Evolutionary conservation across 2,329 filamentous ascomycete genomes (phyloP), one percentile per base, ranked within the genome.

Genomic region (Coleophoma crateriformis): DNA sequence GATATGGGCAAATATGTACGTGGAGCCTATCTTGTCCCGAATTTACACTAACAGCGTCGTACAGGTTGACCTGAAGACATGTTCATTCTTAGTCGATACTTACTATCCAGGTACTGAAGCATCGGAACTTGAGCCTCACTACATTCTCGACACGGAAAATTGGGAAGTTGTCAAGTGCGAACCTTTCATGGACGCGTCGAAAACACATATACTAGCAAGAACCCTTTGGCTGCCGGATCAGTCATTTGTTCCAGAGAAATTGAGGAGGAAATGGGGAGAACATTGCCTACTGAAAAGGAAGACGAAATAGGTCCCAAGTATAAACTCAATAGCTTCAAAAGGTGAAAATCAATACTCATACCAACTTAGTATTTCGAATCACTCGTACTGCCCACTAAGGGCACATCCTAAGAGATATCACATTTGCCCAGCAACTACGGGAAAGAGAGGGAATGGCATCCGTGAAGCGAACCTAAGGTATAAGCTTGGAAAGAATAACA

Each of bases 21-120:
- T 65, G 3, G 10, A 14, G 8, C 6, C 39, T 32, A 14, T 13
- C 15, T 17, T 35, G 17, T 10, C 27, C 12, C n/a, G 20, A 33
- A 33, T 12, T 38, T 47, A 34, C 51, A 46, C 38, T 43, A 27
- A 44, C 47, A 20, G 45, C 10, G n/a, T 58, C 39, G 60, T 50
- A 34, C 51, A 84, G 78, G 75, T 83, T 34, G 83, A 92, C 52
- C 70, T 95, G 40, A 74, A 77, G 27, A 75, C 82, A 48, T 99
- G 94, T 67, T 76, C 82, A 8, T 96, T 95, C 67, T 65, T 99
- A 4, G 85, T 97, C 14, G 94, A 99, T 65, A 95, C 90, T 0
- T 85, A 87, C 53, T 90, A 92, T 60, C 84, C 87, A 0, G 71
- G 72, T 32, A 73, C 72, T 14, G 59, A 66, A 33, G 59, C 79